phyloP scores from a whole-genome alignment of 202 grass and related monocot species.

The Zoysia matrella region DNA sequence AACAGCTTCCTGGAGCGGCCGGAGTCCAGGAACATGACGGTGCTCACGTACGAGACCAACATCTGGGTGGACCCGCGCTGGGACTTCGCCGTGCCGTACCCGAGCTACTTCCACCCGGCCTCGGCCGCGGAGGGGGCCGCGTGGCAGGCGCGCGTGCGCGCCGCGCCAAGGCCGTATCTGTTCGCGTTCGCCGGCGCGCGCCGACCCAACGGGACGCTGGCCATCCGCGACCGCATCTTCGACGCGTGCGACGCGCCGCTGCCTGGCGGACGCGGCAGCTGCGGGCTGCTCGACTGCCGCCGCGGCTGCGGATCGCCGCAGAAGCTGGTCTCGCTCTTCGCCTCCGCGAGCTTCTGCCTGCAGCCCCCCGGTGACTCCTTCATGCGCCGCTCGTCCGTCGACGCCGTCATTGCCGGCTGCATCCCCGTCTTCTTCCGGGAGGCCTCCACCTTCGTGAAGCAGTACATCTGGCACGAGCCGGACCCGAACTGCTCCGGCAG shows the following conservation, averaged over 20 bases:
- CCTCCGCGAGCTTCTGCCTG: conserved; percentile 58
- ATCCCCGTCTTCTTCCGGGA: conserved; percentile 78
- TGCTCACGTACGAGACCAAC: conserved; percentile 54
- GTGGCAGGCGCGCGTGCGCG: conserved; percentile 47
- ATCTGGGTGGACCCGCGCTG: conserved; percentile 42
- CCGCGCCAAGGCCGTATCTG: conserved; percentile 29
- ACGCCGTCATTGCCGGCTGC: conserved; percentile 68
- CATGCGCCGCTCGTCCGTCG: conserved; percentile 66
- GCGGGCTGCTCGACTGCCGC: conserved; percentile 66
- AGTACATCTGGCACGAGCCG: conserved; percentile 68
- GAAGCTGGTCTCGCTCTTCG: conserved; percentile 45
- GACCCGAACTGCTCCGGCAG: not conserved
- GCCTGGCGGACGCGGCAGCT: not conserved
- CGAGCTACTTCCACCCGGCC: conserved; percentile 73
- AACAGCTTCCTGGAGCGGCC: conserved; percentile 50
- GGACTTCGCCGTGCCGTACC: conserved; percentile 67
- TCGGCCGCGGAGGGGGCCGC: conserved; percentile 30
- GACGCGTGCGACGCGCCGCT: conserved; percentile 43
- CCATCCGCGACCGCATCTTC: conserved; percentile 57
- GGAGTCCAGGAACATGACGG: conserved; percentile 47
- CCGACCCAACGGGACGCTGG: conserved; percentile 14
- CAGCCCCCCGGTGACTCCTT: conserved; percentile 68
- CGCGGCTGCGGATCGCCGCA: conserved; percentile 47
- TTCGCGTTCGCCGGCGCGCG: conserved; percentile 56
- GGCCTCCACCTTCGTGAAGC: conserved; percentile 42